Conservation (phyloP, 2,329 filamentous ascomycete genomes). For the Botrytis sinoallii region DNA sequence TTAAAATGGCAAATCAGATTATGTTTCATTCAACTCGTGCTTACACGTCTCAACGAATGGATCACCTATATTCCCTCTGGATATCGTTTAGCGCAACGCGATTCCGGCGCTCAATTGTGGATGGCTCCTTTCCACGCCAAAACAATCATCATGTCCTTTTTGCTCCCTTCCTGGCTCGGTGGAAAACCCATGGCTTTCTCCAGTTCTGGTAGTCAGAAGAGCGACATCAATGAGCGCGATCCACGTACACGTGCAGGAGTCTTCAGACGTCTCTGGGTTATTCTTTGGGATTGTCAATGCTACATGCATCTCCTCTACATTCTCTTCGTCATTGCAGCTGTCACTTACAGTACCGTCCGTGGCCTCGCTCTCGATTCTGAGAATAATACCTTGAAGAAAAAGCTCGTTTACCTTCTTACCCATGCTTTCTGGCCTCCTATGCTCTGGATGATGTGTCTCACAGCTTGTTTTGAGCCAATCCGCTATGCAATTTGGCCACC, state of each 20-base stretch:
- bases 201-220: constrained; percentile 56
- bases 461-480: constrained; percentile 49
- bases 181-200: constrained; percentile 58
- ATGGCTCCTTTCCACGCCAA: constrained; percentile 61
- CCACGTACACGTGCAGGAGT: constrained; percentile 50
- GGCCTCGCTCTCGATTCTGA: constrained; percentile 46
- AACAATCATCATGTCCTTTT: constrained; percentile 55
- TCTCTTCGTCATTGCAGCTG: constrained; percentile 43
- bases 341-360: constrained; percentile 43
- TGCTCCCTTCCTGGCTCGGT: constrained; percentile 58
- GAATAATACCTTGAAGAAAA: constrained; percentile 34
- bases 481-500: constrained; percentile 61
- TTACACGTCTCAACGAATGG: constrained; percentile 55
- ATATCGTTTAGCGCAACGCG: constrained; percentile 57
- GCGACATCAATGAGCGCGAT: constrained; percentile 57
- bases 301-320: constrained; percentile 48
- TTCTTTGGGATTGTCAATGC: constrained; percentile 55
- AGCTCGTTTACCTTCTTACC: constrained; percentile 50
- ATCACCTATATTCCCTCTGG: constrained; percentile 57
- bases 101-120: constrained; percentile 56
- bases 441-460: constrained; percentile 43
- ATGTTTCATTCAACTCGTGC: constrained; percentile 50
- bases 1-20: constrained; percentile 57
- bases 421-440: constrained; percentile 62
- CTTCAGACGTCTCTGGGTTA: constrained; percentile 51